phyloP scores from a whole-genome alignment of 2,329 filamentous ascomycete species.

The Colletotrichum brevisporum region DNA sequence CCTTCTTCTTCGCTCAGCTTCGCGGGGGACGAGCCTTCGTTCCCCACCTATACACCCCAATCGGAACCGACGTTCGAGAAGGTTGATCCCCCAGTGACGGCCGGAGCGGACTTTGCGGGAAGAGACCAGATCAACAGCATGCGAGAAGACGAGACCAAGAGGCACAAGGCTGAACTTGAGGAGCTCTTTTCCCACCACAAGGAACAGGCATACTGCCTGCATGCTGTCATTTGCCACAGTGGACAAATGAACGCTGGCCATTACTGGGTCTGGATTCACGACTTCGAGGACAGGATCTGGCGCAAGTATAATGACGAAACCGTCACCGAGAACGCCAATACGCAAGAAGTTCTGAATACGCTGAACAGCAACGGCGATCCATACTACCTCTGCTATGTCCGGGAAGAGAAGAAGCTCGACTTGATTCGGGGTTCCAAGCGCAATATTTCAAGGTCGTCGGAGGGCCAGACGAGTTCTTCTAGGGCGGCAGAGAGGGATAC shows the following conservation, averaged over 20 bases:
- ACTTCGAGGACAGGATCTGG: constrained; percentile 85
- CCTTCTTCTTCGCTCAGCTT: constrained; percentile 35
- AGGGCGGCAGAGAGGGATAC: constrained; percentile 2
- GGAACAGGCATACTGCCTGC: constrained; percentile 82
- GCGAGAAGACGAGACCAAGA: constrained; percentile 56
- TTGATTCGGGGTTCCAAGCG: constrained; percentile 60
- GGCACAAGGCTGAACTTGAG: constrained; percentile 49
- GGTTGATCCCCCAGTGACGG: constrained; percentile 4
- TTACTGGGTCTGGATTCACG: constrained; percentile 97
- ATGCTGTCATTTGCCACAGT: constrained; percentile 93
- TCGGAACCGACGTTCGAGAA: constrained; percentile 12
- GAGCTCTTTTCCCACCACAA: constrained; percentile 74
- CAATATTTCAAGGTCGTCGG: neutral
- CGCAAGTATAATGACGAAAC: constrained; percentile 93
- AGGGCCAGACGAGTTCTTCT: neutral
- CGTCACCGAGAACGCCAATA: constrained; percentile 78
- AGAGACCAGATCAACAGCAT: constrained; percentile 56
- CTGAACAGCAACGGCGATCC: constrained; percentile 81
- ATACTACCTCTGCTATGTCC: constrained; percentile 88
- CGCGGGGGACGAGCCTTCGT: constrained; percentile 22
- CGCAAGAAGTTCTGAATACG: constrained; percentile 77
- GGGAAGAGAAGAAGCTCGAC: constrained; percentile 72
- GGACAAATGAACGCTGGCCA: constrained; percentile 83
- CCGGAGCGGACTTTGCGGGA: neutral
- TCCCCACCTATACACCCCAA: constrained; percentile 21